Conservation (phyloP, 2,329 filamentous ascomycete species). For the Neonectria faginata region DNA sequence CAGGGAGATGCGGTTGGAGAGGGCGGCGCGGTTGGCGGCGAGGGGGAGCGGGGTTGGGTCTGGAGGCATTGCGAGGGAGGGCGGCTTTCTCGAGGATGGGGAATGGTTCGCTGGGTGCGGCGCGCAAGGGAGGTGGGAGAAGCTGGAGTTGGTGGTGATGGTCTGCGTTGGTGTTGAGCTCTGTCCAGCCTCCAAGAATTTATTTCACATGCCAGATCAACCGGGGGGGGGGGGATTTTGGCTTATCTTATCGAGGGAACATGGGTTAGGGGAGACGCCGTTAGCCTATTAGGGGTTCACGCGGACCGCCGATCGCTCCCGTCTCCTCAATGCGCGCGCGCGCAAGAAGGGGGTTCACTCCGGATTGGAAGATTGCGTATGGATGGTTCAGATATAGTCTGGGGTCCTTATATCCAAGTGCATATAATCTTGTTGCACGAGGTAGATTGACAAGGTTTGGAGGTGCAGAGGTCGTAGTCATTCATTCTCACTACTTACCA, state of each 20-base stretch:
- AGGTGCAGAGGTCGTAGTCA: background rate
- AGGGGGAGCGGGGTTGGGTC: conserved; percentile 49
- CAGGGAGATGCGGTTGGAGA: conserved; percentile 58
- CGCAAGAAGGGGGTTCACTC: too few relatives aligned
- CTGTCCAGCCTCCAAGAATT: conserved; percentile 23
- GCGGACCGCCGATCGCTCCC: background rate
- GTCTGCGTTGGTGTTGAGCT: conserved; percentile 32
- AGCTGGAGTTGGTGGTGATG: conserved; percentile 30
- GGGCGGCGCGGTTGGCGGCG: conserved; percentile 52
- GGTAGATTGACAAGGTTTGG: background rate
- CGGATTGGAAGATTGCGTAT: too few relatives aligned
- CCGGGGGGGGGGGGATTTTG: too few relatives aligned
- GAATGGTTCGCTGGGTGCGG: background rate
- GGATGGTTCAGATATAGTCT: too few relatives aligned
- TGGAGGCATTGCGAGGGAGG: conserved; percentile 35
- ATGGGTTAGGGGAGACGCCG: conserved; percentile 1
- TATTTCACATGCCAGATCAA: conserved; percentile 43
- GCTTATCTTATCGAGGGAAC: conserved; percentile 40
- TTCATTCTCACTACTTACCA: background rate
- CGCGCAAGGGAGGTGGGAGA: background rate
- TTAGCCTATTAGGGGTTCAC: background rate
- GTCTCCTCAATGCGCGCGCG: too few relatives aligned
- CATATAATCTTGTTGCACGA: background rate
- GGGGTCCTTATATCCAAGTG: too few relatives aligned
- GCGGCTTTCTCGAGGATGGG: background rate